Evolutionary conservation across 495 filamentous ascomycete species (phyloP), one percentile per base, ranked within the genome.

Genomic region (Parathielavia appendiculata): DNA sequence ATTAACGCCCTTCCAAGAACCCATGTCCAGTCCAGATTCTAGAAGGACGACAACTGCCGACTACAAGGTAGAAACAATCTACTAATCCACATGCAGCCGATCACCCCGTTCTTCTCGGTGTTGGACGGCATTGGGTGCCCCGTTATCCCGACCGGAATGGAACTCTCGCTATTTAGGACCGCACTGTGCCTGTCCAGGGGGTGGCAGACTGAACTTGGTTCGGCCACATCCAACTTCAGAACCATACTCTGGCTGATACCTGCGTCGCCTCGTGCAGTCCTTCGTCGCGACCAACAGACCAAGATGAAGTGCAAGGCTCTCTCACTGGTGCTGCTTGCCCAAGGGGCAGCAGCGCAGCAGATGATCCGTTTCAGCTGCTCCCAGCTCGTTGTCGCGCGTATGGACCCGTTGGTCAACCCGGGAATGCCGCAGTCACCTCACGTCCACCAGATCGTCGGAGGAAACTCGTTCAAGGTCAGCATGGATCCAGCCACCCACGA

Each of bases 321-420:
- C 1, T 1, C 12, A 2, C 14, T 53, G 3, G 50, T 22, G 36
- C 50, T 53, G 2, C 50, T 53, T 9, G 35, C 50, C 13, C 50
- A 53, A 4, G 38, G 22, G 1, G 20, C 36, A 30, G 20, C 38
- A 1, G 50, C 49, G 4, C 49, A 41, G 13, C 50, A 53, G 38
- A 71, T 77, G 70, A 75, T 78, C 65, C 73, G 76, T 35, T 78
- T 78, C 65, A 65, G 68, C 19, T 78, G 76, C 69, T 72, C 69
- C 13, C 74, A 76, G 63, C 73, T 76, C 32, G 68, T 69, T 47
- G 68, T 76, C 44, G 73, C 72, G 57, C 69, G 73, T 3, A 64
- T 76, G 53, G 74, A 76, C 57, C 74, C 74, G 5, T 64, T 76
- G n/a, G 74, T 76, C 43, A 71, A 72, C 60, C 74, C 74, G 0